Base-by-base conservation (phyloP, 2,329 filamentous ascomycete genomes). In the Hymenotorrendiella dingleyae region DNA sequence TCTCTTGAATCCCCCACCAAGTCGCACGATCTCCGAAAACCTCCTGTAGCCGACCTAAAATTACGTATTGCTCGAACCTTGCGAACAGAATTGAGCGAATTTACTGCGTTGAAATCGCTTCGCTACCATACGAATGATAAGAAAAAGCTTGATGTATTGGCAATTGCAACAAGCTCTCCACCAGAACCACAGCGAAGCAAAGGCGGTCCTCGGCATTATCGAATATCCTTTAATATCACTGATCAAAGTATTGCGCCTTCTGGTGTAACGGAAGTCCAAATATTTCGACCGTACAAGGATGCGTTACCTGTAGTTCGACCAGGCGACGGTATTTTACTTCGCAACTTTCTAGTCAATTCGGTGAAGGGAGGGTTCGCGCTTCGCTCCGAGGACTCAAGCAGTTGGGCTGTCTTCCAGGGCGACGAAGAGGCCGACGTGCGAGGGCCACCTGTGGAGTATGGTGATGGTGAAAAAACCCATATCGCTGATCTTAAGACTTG, bases 401-500 rank as follows among this genome's bases (percentile, higher is more conserved):
- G 74, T 41, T 83, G 80, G 74, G 78, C 75, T 2, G 75, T 83
- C 3, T 81, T 78, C 48, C 74, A 79, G 51, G 51, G 50, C 19
- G 46, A 43, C 10, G 54, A 63, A 28, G 60, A 64, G 30, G 73
- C 51, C 7, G 55, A 82, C 62, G 72, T 82, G 40, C 72, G 70
- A 47, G 78, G 78, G 0, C 74, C 76, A 40, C 77, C 77, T 0
- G 69, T 82, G 16, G 78, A 82, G 60, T 67, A 74, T 47, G 66
- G 65, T 21, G 63, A 67, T 11, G 63, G 60, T 21, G 78, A 81
- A 61, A 64, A 63, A 37, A 64, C 62, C 21, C 73, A 78, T 50
- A 69, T 74, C 41, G 57, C 56, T 34, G 63, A 67, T 40, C 59
- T 82, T 49, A 67, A 66, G 49, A 77, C 73, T 69, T 63, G 60